These are phyloP conservation scores for Cenchrus fungigraminus DNA, from an alignment of 176 grass and related monocot genomes.

Conservation along the genomic window DNA sequence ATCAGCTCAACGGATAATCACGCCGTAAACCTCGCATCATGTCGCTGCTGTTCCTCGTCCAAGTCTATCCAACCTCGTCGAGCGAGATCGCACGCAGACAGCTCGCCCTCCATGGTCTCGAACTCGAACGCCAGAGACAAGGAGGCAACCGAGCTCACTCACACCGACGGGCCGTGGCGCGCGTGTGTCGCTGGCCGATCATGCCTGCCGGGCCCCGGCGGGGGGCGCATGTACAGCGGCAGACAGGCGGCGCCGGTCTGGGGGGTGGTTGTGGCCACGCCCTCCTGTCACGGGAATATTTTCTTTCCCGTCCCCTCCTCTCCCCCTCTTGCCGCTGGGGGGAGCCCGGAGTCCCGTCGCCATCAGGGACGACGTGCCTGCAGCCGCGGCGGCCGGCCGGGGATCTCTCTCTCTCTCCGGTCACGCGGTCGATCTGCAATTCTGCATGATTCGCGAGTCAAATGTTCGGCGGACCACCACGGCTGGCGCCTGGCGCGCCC, in stretches of 20 bases:
- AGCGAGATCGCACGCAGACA: neutral
- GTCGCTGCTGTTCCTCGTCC: no score
- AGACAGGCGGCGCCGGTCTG: constrained; percentile 1
- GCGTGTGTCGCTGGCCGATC: neutral
- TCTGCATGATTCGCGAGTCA: constrained; percentile 11
- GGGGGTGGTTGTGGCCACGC: constrained; percentile 8
- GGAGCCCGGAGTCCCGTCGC: neutral
- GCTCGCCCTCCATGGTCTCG: no score
- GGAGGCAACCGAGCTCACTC: no score
- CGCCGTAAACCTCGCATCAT: no score
- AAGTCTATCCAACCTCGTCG: neutral
- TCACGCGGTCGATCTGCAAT: neutral
- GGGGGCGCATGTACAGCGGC: neutral
- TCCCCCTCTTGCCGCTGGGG: neutral
- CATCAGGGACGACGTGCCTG: neutral
- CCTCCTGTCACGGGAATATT: constrained; percentile 53
- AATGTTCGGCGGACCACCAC: constrained; percentile 26
- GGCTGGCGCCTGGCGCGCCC: neutral
- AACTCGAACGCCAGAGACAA: no score
- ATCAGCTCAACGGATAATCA: no score
- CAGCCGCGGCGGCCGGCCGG: neutral
- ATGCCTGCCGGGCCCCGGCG: neutral
- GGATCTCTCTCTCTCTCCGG: neutral
- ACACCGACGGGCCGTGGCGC: neutral
- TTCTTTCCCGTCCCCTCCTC: neutral